phyloP scores from a whole-genome alignment of 805 yeast genomes.

The Pichia gijzeniarum region DNA sequence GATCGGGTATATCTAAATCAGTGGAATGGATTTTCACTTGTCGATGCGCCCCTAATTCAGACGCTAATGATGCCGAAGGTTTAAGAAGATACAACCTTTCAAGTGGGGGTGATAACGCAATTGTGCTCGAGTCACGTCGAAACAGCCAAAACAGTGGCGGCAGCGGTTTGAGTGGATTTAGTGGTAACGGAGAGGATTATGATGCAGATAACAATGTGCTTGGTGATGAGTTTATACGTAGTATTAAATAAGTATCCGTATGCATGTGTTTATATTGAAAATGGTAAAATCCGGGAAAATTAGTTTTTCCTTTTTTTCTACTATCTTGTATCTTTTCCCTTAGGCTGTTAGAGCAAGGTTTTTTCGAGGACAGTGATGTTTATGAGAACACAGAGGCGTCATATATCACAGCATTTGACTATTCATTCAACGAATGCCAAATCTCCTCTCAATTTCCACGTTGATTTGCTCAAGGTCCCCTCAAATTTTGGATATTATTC shows the following conservation, averaged over 20 bases:
- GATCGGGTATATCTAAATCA: neutral
- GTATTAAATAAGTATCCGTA: neutral
- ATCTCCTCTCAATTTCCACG: conserved; percentile 34
- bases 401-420: conserved; percentile 26
- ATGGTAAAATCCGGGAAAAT: too few species aligned
- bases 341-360: too few species aligned
- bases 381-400: conserved; percentile 6
- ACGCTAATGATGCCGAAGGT: conserved; percentile 12
- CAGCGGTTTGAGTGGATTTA: conserved; percentile 1
- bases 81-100: conserved; percentile 22
- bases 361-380: too few species aligned
- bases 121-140: conserved; percentile 7
- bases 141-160: conserved; percentile 3
- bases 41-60: too few species aligned
- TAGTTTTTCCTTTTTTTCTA: too few species aligned
- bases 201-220: conserved; percentile 27
- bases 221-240: conserved; percentile 25
- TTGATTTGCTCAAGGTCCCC: conserved; percentile 60
- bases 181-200: conserved; percentile 11
- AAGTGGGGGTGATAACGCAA: conserved; percentile 6
- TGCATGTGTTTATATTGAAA: too few species aligned
- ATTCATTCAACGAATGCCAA: conserved; percentile 19
- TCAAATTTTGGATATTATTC: conserved; percentile 72
- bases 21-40: neutral
- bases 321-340: too few species aligned